Evolutionary conservation across 352 stramenopile species (phyloP).

Genomic region (Phytophthora niederhauseri): DNA sequence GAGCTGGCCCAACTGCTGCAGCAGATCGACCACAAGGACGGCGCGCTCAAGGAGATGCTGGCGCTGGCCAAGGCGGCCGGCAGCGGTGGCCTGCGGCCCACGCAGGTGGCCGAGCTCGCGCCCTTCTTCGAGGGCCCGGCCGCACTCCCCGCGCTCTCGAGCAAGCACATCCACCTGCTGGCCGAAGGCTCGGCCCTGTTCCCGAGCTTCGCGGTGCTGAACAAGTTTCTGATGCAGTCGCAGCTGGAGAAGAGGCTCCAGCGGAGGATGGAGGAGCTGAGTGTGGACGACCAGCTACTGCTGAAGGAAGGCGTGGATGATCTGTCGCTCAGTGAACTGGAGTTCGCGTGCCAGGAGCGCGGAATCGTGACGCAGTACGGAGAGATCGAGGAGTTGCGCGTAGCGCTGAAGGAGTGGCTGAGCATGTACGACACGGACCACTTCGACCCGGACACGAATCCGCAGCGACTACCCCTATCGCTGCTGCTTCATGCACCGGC

Average conservation of each 20-base stretch:
- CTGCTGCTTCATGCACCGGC: constrained; percentile 79
- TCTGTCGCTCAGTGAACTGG: constrained; percentile 79
- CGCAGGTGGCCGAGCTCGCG: constrained; percentile 60
- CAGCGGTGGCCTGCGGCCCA: constrained; percentile 42
- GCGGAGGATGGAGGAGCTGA: constrained; percentile 65
- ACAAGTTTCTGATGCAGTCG: constrained; percentile 46
- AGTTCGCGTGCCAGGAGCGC: constrained; percentile 86
- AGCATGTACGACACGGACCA: constrained; percentile 75
- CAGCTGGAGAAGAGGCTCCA: constrained; percentile 54
- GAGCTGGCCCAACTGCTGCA: constrained; percentile 60
- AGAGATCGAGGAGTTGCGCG: constrained; percentile 58
- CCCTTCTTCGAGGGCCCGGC: constrained; percentile 76
- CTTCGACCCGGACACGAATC: constrained; percentile 32
- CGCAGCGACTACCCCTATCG: constrained; percentile 51
- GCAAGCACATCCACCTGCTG: constrained; percentile 59
- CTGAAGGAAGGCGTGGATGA: constrained; percentile 69
- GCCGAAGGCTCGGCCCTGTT: constrained; percentile 57
- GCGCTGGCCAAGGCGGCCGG: constrained; percentile 22
- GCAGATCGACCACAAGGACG: constrained; percentile 70
- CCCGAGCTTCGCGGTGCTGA: constrained; percentile 63
- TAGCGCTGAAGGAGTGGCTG: constrained; percentile 70
- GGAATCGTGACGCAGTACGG: constrained; percentile 76
- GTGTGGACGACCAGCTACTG: constrained; percentile 77
- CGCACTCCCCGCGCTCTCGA: constrained; percentile 46
- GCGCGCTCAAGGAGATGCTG: constrained; percentile 57